Base-by-base conservation (phyloP, 2,329 filamentous ascomycete genomes). In the Trichophyton verrucosum region DNA sequence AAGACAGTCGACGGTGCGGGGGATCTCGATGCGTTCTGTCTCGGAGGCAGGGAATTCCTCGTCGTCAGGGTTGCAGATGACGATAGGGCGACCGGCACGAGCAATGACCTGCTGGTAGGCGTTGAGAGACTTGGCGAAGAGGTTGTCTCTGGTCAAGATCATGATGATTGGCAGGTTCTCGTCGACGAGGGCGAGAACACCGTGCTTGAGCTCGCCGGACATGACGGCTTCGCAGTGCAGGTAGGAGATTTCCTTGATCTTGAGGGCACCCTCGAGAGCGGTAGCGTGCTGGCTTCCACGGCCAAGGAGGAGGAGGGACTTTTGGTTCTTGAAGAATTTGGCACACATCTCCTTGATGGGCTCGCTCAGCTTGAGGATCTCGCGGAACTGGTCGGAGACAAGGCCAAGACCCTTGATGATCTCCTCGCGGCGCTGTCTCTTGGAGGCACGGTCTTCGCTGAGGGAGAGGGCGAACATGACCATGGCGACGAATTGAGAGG, bases 231-330 rank as follows among this genome's bases (percentile, higher is more conserved):
- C 94, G 77, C 94, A 99, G 78, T 99, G 94, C 63, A 99, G 88
- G 78, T 99, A 99, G 17, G 92, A 97, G 71, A 99, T 99, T 80
- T 99, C 94, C 84, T 99, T 99, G 78, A 99, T 99, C 83, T 99
- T 99, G 68, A 99, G 82, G 57, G 94, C 94, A 81, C 83, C 94
- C 81, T 99, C 94, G 22, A 99, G 85, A 61, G 94, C 94, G 69
- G 94, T 99, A 63, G 92, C 91, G 81, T 91, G 96, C 79, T 99
- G 94, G 73, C 90, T 90, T 68, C 94, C 94, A 81, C 94, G 89
- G 64, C 94, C 94, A 64, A 99, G 83, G 60, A 99, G 84, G 64
- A 99, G 82, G 70, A 99, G 78, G 66, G 89, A 95, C 85, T 97
- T 97, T 78, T 99, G 94, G 79, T 96, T 83, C 82, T 96, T 91